Evolutionary conservation across 2,329 filamentous ascomycete genomes (phyloP).

Genomic region (Paecilomyces formosus): DNA sequence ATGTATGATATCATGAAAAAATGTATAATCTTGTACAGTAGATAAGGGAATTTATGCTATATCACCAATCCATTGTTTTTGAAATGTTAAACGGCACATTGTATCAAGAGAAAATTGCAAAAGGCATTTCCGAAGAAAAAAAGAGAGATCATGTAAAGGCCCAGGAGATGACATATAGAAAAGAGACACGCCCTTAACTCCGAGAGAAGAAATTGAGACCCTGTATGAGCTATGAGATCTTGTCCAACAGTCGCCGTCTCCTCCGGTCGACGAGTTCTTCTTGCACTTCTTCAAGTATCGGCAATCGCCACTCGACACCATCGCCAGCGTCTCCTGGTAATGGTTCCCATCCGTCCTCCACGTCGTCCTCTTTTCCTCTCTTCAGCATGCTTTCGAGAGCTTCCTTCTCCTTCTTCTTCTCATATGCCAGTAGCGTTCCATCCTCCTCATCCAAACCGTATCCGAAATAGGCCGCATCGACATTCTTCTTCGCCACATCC

Average conservation of each 20-base stretch:
- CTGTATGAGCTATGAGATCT: conserved; percentile 45
- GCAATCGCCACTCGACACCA: conserved; percentile 73
- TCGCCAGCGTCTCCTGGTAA: conserved; percentile 83
- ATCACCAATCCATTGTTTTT: conserved; percentile 1
- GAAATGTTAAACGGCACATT: neutral
- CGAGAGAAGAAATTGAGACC: neutral
- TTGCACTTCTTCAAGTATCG: conserved; percentile 86
- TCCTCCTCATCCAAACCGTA: conserved; percentile 92
- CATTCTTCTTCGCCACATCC: conserved; percentile 51
- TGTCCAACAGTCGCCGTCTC: conserved; percentile 75
- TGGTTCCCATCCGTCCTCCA: conserved; percentile 68
- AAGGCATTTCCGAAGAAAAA: neutral
- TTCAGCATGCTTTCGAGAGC: conserved; percentile 63
- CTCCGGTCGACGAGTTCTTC: conserved; percentile 83
- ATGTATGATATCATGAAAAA: neutral
- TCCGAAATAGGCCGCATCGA: conserved; percentile 93
- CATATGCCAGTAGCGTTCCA: conserved; percentile 69
- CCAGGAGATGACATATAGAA: conserved; percentile 1
- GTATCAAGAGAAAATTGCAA: neutral
- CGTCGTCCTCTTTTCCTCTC: conserved; percentile 49
- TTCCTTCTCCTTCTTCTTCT: conserved; percentile 74
- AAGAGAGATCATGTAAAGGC: neutral
- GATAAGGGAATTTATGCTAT: neutral
- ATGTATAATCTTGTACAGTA: neutral
- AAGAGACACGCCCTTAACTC: conserved; percentile 1